A percentile compares a stretch with the other conserved stretches of the same genome.
Conservation (phyloP, 2,329 filamentous ascomycete genomes). For the Dothidotthia symphoricarpi region DNA sequence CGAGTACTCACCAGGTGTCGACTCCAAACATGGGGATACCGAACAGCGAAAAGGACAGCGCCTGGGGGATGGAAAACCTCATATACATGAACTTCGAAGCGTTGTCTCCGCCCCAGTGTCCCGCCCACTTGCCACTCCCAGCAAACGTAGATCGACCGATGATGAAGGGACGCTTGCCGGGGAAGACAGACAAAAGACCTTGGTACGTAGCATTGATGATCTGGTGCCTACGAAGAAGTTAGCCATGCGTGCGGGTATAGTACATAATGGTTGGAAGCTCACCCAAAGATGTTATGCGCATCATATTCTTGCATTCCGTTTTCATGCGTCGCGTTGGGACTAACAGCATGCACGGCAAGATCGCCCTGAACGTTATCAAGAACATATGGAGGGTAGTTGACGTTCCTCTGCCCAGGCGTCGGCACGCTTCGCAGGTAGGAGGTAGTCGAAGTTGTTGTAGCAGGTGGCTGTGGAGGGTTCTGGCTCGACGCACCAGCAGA, state of each 20-base stretch:
- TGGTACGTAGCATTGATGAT: constrained; percentile 76
- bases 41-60: constrained; percentile 70
- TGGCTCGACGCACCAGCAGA: constrained; percentile 56
- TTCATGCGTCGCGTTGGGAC: constrained; percentile 73
- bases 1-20: constrained; percentile 49
- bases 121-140: constrained; percentile 71
- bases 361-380: constrained; percentile 74
- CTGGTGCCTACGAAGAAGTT: constrained; percentile 55
- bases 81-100: constrained; percentile 68
- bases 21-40: constrained; percentile 73
- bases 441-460: constrained; percentile 32
- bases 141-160: constrained; percentile 81
- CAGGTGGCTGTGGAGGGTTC: constrained; percentile 43
- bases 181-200: constrained; percentile 63
- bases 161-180: constrained; percentile 74
- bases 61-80: constrained; percentile 75
- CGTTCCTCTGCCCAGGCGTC: constrained; percentile 62
- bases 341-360: constrained; percentile 69
- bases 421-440: constrained; percentile 59
- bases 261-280: too few species aligned
- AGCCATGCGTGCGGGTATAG: too few species aligned
- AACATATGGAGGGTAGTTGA: constrained; percentile 73
- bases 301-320: constrained; percentile 77
- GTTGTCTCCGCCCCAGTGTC: constrained; percentile 79
- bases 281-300: constrained; percentile 69